phyloP scores from a whole-genome alignment of 140 eudicot genomes.

The Anethum foeniculum region DNA sequence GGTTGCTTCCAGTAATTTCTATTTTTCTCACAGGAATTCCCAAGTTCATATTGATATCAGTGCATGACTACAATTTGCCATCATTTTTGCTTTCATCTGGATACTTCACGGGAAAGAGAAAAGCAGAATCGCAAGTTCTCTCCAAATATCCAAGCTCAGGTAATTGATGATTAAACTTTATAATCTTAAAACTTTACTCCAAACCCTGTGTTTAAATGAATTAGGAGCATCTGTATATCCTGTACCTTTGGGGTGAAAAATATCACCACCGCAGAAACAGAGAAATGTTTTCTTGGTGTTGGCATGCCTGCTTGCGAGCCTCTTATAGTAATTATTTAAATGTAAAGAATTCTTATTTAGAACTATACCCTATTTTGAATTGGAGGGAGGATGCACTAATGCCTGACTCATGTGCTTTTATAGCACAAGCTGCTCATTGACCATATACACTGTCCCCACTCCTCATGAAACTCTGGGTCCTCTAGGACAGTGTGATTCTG shows the following conservation, averaged over 20 bases:
- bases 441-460: background rate
- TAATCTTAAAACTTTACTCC: background rate
- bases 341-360: too few species aligned
- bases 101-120: constrained; percentile 93
- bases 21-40: constrained; percentile 59
- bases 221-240: background rate
- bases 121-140: constrained; percentile 94
- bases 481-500: background rate
- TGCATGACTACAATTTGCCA: constrained; percentile 91
- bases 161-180: constrained; percentile 19
- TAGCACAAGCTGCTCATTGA: background rate
- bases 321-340: background rate
- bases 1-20: background rate
- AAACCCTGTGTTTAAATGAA: background rate
- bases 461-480: background rate
- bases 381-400: background rate
- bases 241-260: background rate
- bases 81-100: constrained; percentile 74
- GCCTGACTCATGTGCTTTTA: background rate
- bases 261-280: background rate
- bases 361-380: background rate
- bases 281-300: background rate
- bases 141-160: constrained; percentile 82
- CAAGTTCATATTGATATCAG: constrained; percentile 86
- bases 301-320: background rate